phyloP scores from a whole-genome alignment of 169 alveolate genomes.

The Cryptosporidium ryanae region DNA sequence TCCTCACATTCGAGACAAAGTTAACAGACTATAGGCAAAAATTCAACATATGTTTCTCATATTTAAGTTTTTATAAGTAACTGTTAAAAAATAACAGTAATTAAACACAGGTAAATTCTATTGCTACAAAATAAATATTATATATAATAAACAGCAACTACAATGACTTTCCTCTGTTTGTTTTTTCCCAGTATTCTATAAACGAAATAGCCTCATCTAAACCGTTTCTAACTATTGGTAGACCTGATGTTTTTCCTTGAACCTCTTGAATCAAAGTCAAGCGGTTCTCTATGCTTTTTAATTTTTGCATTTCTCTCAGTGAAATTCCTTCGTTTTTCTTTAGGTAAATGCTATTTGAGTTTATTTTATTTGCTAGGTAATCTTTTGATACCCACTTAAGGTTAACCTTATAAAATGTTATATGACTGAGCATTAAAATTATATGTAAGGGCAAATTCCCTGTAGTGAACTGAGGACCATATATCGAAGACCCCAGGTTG shows the following conservation, averaged over 20 bases:
- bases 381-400: slow-evolving; percentile 4
- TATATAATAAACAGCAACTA: not conserved
- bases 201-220: slow-evolving; percentile 30
- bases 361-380: not conserved
- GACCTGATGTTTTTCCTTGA: slow-evolving; percentile 8
- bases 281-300: slow-evolving; percentile 10
- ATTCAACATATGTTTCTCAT: too few relatives aligned
- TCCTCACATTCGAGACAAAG: not conserved
- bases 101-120: too few relatives aligned
- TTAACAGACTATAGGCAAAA: too few relatives aligned
- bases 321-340: not conserved
- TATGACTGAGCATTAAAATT: slow-evolving; percentile 19
- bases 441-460: slow-evolving; percentile 21
- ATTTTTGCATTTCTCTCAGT: slow-evolving; percentile 8
- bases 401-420: slow-evolving; percentile 9
- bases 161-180: slow-evolving; percentile 15
- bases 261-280: slow-evolving; percentile 6
- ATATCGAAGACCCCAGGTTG: not conserved
- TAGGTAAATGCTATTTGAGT: not conserved
- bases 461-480: slow-evolving; percentile 70
- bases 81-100: too few relatives aligned
- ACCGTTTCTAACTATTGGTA: slow-evolving; percentile 47
- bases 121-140: not conserved
- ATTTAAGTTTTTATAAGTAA: too few relatives aligned
- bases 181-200: slow-evolving; percentile 51